Evolutionary conservation across 2,329 filamentous ascomycete genomes (phyloP).

Genomic region (Botrytis fragariae): DNA sequence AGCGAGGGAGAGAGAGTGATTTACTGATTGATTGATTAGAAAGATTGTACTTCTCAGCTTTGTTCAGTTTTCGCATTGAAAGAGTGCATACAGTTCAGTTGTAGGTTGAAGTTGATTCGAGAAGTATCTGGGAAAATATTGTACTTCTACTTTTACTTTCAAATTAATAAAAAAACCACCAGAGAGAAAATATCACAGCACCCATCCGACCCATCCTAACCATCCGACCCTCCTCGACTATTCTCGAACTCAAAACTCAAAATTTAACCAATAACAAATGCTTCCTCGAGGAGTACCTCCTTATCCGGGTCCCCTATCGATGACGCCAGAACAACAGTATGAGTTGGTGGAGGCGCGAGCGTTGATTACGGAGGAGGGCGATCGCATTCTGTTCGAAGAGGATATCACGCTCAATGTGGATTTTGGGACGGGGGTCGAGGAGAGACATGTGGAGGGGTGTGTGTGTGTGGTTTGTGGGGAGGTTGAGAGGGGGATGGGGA

Average conservation of each 20-base stretch:
- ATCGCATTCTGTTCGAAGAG: background rate
- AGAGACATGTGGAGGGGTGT: background rate
- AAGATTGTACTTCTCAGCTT: background rate
- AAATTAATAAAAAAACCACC: background rate
- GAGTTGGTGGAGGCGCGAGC: background rate
- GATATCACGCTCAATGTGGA: slow-evolving; percentile 8
- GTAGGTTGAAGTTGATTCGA: background rate
- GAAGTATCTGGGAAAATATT: background rate
- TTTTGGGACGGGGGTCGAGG: background rate
- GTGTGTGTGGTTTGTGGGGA: background rate
- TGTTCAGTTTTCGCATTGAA: background rate
- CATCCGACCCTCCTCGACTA: background rate
- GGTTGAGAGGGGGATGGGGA: background rate
- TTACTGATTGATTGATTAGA: background rate
- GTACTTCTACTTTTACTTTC: background rate
- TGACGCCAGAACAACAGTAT: background rate
- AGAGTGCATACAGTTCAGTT: background rate
- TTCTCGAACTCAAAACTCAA: background rate
- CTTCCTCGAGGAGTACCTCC: background rate
- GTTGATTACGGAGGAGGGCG: background rate
- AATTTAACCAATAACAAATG: background rate
- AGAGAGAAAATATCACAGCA: background rate
- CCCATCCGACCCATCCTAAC: background rate
- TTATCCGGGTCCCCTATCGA: background rate
- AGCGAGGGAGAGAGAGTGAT: background rate